phyloP scores from a whole-genome alignment of 345 rosid species.

The Arabis alpina region DNA sequence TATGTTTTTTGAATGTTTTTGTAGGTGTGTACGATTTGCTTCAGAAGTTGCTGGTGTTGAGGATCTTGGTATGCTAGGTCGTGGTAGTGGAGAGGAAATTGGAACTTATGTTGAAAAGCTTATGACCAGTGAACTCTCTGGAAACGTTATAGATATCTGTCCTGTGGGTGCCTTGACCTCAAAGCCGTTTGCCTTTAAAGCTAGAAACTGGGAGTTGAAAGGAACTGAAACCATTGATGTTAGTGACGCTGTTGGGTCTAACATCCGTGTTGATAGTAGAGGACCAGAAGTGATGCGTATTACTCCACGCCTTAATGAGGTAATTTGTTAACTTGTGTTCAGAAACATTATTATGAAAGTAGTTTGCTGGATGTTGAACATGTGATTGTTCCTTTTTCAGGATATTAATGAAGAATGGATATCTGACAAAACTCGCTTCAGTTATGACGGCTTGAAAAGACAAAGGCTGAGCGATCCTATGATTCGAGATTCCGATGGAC shows the following conservation, averaged over 20 bases:
- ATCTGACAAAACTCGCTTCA: conserved; percentile 96
- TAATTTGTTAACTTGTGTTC: conserved; percentile 27
- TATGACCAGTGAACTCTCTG: conserved; percentile 99
- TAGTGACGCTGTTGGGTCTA: conserved; percentile 96
- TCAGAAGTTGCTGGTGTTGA: conserved; percentile 96
- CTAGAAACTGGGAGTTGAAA: conserved; percentile 98
- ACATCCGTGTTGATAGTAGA: conserved; percentile 94
- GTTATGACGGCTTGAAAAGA: conserved; percentile 96
- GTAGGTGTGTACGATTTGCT: conserved; percentile 98
- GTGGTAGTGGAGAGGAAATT: conserved; percentile 99
- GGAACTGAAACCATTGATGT: conserved; percentile 97
- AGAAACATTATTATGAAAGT: background rate
- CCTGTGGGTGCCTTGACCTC: conserved; percentile 99
- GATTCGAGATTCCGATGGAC: conserved; percentile 93
- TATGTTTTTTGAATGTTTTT: conserved; percentile 32
- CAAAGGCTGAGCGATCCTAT: conserved; percentile 99
- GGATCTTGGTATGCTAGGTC: conserved; percentile 99
- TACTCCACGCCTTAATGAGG: conserved; percentile 93
- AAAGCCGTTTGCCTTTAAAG: conserved; percentile 97
- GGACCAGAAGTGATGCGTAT: conserved; percentile 99
- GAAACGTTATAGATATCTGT: conserved; percentile 97
- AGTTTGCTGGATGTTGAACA: conserved; percentile 19
- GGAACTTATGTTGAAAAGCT: conserved; percentile 99
- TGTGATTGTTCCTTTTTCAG: conserved; percentile 50
- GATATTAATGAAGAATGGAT: conserved; percentile 99